Conservation (phyloP, 176 grass and related monocot genomes). For the Ananas comosus region DNA sequence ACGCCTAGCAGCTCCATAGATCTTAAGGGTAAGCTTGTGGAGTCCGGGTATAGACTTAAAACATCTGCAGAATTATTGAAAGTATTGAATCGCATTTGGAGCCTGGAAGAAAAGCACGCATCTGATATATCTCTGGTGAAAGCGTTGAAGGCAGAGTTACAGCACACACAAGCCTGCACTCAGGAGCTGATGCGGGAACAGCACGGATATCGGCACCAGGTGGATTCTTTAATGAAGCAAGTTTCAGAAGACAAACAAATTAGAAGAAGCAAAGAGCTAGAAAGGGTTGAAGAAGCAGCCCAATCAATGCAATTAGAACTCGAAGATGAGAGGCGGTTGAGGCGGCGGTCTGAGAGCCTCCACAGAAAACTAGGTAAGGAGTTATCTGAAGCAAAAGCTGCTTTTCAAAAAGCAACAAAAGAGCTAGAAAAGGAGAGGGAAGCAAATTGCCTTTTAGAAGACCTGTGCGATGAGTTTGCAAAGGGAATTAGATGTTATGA, state of each 20-base stretch:
- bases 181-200: constrained; percentile 61
- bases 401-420: constrained; percentile 54
- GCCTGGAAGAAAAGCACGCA: constrained; percentile 89
- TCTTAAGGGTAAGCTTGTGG: constrained; percentile 52
- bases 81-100: constrained; percentile 98
- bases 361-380: constrained; percentile 80
- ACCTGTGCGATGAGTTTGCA: constrained; percentile 83
- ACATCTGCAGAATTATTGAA: constrained; percentile 90
- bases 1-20: constrained; percentile 53
- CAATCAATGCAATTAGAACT: constrained; percentile 57
- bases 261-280: constrained; percentile 67
- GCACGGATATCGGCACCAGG: constrained; percentile 37
- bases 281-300: constrained; percentile 55
- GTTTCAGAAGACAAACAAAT: constrained; percentile 57
- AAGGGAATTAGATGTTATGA: constrained; percentile 80
- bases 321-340: constrained; percentile 75
- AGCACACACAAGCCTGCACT: constrained; percentile 43
- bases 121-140: constrained; percentile 56
- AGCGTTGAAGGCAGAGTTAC: constrained; percentile 62
- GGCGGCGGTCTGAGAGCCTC: constrained; percentile 67
- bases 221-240: constrained; percentile 58
- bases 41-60: constrained; percentile 52
- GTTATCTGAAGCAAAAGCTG: constrained; percentile 56
- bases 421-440: constrained; percentile 75
- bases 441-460: constrained; percentile 56